Percentiles rank a stretch among this genome's conserved stretches.
These are phyloP conservation scores for Penicillium malachiteum DNA, from an alignment of 495 filamentous ascomycete genomes.

Conservation along the genomic window DNA sequence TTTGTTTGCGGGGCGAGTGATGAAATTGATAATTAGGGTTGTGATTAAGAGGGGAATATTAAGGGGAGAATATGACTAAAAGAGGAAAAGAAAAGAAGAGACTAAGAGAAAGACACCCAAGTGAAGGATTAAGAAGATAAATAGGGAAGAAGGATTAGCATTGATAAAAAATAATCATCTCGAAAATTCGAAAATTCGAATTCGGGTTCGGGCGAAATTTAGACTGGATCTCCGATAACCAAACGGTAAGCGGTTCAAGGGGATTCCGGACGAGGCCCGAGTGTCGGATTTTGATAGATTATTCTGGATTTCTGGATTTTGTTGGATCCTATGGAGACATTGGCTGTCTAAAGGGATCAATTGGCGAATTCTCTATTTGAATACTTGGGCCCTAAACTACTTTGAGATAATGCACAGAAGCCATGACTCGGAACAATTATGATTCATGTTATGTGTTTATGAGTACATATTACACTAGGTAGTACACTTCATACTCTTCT, in stretches of 20 bases:
- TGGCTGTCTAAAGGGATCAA: too few species aligned
- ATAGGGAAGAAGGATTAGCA: neutral
- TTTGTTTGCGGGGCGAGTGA: neutral
- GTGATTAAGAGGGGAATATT: neutral
- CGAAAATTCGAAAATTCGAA: neutral
- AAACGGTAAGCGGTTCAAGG: neutral
- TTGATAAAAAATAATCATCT: neutral
- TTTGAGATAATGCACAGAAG: neutral
- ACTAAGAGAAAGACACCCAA: too few species aligned
- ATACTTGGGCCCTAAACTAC: neutral
- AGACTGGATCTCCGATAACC: neutral
- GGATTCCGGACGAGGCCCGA: neutral
- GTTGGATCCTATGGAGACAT: too few species aligned
- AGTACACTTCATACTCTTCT: too few species aligned
- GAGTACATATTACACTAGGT: too few species aligned
- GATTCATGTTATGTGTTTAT: too few species aligned
- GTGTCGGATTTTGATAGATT: neutral
- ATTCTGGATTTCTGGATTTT: neutral
- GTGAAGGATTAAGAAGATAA: neutral
- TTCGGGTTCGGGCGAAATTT: slow-evolving; percentile 3
- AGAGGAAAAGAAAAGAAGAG: too few species aligned
- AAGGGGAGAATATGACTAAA: neutral
- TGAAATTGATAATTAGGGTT: neutral
- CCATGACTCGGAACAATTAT: too few species aligned
- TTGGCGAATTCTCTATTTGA: too few species aligned